Conservation (phyloP, 805 yeast genomes). For the Hanseniaspora lachancei region DNA sequence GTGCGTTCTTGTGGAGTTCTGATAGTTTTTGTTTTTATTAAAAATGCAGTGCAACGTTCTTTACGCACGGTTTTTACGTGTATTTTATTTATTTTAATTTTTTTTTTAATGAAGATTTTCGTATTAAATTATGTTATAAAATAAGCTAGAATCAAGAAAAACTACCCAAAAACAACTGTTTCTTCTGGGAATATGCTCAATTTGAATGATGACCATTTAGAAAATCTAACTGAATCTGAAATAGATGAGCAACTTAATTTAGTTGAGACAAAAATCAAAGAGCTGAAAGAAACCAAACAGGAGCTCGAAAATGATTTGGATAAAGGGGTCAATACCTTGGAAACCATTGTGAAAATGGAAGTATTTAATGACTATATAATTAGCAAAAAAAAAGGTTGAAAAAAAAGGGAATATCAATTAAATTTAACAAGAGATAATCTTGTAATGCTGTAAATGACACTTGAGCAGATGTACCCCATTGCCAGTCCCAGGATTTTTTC, state of each 20-base stretch:
- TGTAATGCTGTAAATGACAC: constrained; percentile 31
- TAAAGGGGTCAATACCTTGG: background rate
- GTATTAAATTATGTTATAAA: no score
- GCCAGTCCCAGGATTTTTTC: constrained; percentile 64
- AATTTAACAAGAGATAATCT: background rate
- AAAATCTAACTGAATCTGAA: background rate
- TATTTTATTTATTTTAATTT: no score
- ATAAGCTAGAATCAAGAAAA: no score
- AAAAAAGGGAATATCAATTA: background rate
- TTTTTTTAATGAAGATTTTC: no score
- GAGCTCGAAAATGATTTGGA: background rate
- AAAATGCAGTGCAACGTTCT: no score
- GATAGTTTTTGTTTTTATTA: no score
- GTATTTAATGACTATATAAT: constrained; percentile 1
- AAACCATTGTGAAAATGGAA: background rate
- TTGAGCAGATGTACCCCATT: constrained; percentile 46
- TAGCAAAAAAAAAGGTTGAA: background rate
- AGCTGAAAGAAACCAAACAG: background rate
- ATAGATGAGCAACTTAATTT: background rate
- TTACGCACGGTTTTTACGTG: no score
- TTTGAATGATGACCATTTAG: background rate
- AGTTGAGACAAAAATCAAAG: background rate
- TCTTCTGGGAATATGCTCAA: no score
- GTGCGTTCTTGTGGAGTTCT: no score
- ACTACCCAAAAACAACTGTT: no score